phyloP scores from a whole-genome alignment of 257 asterid species.

The Ligustrum vulgare region DNA sequence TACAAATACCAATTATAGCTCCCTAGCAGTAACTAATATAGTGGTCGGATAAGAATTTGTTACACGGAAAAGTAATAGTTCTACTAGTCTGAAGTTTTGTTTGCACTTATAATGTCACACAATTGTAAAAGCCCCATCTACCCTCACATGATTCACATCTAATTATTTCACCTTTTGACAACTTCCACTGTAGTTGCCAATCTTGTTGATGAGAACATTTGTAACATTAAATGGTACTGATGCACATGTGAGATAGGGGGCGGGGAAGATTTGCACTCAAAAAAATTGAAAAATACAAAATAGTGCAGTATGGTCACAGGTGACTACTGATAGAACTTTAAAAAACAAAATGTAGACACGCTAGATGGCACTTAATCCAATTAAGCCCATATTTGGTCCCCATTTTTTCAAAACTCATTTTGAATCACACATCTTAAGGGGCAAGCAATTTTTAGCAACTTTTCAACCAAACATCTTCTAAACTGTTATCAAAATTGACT shows the following conservation, averaged over 20 bases:
- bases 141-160: not conserved
- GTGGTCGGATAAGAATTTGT: not conserved
- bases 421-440: no score
- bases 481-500: no score
- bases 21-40: not conserved
- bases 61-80: not conserved
- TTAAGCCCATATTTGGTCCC: no score
- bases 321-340: no score
- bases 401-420: no score
- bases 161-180: not conserved
- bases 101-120: not conserved
- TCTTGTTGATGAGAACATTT: not conserved
- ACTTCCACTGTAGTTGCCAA: constrained; percentile 1
- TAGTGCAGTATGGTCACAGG: not conserved
- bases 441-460: no score
- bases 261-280: not conserved
- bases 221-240: not conserved
- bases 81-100: constrained; percentile 1
- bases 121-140: not conserved
- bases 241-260: not conserved
- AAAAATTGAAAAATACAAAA: not conserved
- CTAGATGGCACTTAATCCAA: not conserved
- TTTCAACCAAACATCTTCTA: no score
- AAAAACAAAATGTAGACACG: no score
- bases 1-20: not conserved